Conservation (phyloP, 106 monocot genomes). For the Phalaenopsis aphrodite region DNA sequence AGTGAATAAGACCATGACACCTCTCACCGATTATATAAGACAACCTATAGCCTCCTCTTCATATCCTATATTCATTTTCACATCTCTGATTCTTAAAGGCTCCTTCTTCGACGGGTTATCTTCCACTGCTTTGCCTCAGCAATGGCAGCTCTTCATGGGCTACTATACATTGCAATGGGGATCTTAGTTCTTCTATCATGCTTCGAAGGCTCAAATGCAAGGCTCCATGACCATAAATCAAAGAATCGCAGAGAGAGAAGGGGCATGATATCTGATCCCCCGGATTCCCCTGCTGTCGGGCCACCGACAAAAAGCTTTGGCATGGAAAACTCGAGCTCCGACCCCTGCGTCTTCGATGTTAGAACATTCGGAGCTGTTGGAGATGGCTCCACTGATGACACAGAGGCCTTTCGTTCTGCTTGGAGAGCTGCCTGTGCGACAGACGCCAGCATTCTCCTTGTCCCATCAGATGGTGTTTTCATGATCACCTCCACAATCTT, state of each 20-base stretch:
- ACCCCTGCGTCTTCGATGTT: constrained; percentile 57
- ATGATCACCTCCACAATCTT: constrained; percentile 78
- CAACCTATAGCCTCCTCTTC: neutral
- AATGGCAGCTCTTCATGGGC: neutral
- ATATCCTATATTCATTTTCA: neutral
- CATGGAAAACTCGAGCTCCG: constrained; percentile 22
- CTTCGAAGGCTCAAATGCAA: neutral
- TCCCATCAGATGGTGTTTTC: constrained; percentile 67
- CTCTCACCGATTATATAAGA: too few relatives aligned
- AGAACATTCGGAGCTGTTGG: constrained; percentile 62
- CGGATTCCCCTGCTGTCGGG: neutral
- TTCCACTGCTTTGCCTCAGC: neutral
- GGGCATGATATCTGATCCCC: neutral
- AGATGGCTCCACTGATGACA: constrained; percentile 77
- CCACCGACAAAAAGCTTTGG: constrained; percentile 5
- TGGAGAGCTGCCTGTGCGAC: constrained; percentile 72
- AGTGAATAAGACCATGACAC: constrained; percentile 3
- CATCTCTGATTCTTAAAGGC: neutral
- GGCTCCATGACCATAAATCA: constrained; percentile 3
- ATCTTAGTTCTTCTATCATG: neutral
- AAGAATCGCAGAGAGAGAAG: neutral
- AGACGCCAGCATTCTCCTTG: constrained; percentile 48
- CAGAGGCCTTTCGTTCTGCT: constrained; percentile 54
- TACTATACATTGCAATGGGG: neutral
- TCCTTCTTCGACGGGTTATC: neutral